phyloP scores from a whole-genome alignment of 2,329 filamentous ascomycete species.

The Colletotrichum karsti region DNA sequence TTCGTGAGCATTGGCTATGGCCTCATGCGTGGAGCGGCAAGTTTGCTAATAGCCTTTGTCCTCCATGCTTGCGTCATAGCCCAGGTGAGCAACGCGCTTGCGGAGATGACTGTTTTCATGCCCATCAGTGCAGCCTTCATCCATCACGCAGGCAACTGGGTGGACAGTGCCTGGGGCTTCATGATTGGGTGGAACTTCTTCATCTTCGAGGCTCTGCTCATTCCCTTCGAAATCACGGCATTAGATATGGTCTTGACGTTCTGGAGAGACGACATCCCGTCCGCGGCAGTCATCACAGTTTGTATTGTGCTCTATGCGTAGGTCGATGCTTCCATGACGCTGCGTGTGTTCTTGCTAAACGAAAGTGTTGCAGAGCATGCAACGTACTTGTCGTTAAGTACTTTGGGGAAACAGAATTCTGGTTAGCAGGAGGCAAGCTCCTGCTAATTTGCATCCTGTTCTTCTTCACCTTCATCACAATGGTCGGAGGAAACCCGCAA shows the following conservation, averaged over 20 bases:
- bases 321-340: background rate
- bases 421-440: constrained; percentile 66
- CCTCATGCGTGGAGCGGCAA: background rate
- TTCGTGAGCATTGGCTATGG: constrained; percentile 1
- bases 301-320: constrained; percentile 13
- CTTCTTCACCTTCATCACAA: constrained; percentile 68
- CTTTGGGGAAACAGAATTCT: constrained; percentile 79
- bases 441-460: constrained; percentile 69
- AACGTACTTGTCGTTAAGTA: constrained; percentile 54
- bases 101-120: constrained; percentile 28
- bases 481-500: constrained; percentile 68
- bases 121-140: constrained; percentile 55
- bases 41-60: background rate
- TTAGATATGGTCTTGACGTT: constrained; percentile 47
- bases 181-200: constrained; percentile 60
- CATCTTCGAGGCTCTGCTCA: constrained; percentile 58
- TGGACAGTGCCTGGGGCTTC: constrained; percentile 58
- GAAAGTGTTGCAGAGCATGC: background rate
- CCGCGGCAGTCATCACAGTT: constrained; percentile 25
- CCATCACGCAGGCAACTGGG: constrained; percentile 57
- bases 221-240: constrained; percentile 60
- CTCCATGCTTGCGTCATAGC: constrained; percentile 31
- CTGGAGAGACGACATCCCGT: constrained; percentile 42
- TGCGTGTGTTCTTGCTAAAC: background rate
- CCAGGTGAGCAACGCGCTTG: constrained; percentile 50